phyloP scores from a whole-genome alignment of 2,329 filamentous ascomycete genomes.

The Colletotrichum sp. region DNA sequence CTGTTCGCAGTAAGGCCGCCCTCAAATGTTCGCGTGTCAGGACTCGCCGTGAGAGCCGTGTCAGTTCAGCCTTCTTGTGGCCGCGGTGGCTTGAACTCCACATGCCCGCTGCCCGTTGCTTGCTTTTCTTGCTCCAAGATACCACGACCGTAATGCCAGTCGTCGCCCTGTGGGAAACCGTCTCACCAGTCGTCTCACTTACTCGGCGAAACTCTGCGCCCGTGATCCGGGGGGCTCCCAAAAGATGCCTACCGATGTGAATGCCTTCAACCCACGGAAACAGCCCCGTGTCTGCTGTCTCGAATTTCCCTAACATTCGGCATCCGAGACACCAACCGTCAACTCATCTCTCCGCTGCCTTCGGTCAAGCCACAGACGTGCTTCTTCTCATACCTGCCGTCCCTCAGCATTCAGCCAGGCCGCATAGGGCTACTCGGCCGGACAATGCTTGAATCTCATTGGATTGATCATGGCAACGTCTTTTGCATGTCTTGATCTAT shows the following conservation, averaged over 20 bases:
- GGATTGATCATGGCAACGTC: conserved; percentile 11
- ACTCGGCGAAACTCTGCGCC: not conserved
- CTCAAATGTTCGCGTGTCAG: not conserved
- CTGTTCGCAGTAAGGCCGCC: not conserved
- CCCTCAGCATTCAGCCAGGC: conserved; percentile 22
- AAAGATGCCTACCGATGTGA: not conserved
- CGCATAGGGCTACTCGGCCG: conserved; percentile 4
- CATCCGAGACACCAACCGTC: not conserved
- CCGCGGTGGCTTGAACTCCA: not conserved
- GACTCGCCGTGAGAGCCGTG: not conserved
- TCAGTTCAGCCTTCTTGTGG: not conserved
- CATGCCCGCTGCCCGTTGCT: not conserved
- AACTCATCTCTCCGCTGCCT: not conserved
- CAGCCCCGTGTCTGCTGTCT: not conserved
- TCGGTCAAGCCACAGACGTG: not conserved
- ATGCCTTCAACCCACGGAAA: not conserved
- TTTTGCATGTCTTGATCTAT: conserved; percentile 30
- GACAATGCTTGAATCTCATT: not conserved
- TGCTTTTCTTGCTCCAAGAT: not conserved
- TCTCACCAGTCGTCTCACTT: not conserved
- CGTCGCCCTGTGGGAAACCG: conserved; percentile 4
- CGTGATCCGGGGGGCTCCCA: not conserved
- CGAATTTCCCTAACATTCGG: not conserved
- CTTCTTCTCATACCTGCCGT: not conserved
- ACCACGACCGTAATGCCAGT: not conserved